phyloP scores from a whole-genome alignment of 2,329 filamentous ascomycete genomes.

The Pezicula carpinea region DNA sequence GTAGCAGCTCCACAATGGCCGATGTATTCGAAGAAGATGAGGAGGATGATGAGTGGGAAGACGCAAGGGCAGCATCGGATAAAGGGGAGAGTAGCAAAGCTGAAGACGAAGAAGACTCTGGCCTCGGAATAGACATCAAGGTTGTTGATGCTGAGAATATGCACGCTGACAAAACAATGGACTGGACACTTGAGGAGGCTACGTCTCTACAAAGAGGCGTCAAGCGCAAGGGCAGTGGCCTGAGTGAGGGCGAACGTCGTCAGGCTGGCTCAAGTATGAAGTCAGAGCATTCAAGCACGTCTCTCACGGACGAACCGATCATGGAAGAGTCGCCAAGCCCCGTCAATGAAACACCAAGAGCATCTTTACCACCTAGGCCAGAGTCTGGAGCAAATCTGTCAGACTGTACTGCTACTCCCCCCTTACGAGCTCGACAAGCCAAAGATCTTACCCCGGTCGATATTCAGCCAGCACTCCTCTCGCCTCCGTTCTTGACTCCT shows the following conservation, averaged over 20 bases:
- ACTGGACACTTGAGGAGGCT: constrained; percentile 35
- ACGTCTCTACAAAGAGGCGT: constrained; percentile 18
- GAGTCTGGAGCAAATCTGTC: constrained; percentile 30
- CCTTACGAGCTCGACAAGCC: constrained; percentile 19
- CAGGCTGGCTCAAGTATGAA: constrained; percentile 36
- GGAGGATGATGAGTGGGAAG: constrained; percentile 48
- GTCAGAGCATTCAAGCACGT: constrained; percentile 44
- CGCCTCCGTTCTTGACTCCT: constrained; percentile 39
- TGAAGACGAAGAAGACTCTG: constrained; percentile 32
- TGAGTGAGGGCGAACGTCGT: constrained; percentile 37
- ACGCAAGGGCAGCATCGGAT: constrained; percentile 27
- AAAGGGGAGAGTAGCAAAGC: constrained; percentile 29
- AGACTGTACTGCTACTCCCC: constrained; percentile 26
- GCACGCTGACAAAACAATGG: constrained; percentile 34
- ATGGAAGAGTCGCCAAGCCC: constrained; percentile 39
- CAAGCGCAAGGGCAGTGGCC: constrained; percentile 42
- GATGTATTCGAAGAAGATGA: constrained; percentile 87
- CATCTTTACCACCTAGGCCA: constrained; percentile 30
- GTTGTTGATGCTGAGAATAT: constrained; percentile 38
- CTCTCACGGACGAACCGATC: constrained; percentile 48
- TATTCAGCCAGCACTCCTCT: constrained; percentile 32
- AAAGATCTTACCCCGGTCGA: constrained; percentile 49
- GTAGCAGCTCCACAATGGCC: constrained; percentile 70
- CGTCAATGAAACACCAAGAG: constrained; percentile 33
- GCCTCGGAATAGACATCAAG: constrained; percentile 38